phyloP scores from a whole-genome alignment of 2,329 filamentous ascomycete genomes.

The Trichophyton schoenleinii region DNA sequence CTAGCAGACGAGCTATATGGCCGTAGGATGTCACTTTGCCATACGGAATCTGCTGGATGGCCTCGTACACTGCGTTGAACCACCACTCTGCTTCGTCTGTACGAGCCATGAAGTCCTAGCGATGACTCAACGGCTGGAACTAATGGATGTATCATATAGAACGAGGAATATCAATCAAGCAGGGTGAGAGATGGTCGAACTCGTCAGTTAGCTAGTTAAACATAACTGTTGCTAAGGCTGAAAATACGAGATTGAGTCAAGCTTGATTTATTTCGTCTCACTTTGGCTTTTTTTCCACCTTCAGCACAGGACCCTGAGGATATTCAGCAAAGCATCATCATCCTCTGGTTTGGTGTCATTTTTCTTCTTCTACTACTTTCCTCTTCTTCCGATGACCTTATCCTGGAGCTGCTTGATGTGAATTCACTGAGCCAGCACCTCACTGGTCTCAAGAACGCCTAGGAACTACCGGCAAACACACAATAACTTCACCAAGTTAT shows the following conservation, averaged over 20 bases:
- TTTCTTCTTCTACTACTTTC: neutral
- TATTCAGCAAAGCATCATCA: neutral
- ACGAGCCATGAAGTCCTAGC: constrained; percentile 27
- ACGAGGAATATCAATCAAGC: too few relatives aligned
- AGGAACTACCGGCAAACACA: neutral
- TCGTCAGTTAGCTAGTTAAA: neutral
- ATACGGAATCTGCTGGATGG: constrained; percentile 70
- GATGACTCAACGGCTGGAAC: neutral
- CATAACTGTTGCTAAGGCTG: neutral
- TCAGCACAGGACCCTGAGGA: neutral
- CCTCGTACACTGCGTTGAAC: constrained; percentile 59
- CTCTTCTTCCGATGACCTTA: too few relatives aligned
- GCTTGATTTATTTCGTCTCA: neutral
- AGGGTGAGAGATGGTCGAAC: too few relatives aligned
- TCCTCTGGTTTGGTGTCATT: neutral
- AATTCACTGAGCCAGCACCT: neutral
- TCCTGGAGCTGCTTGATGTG: neutral
- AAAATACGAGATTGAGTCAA: neutral
- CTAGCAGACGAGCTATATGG: constrained; percentile 50
- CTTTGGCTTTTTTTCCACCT: neutral
- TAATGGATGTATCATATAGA: neutral
- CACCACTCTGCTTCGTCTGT: constrained; percentile 38
- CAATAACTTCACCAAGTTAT: neutral
- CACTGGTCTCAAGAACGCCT: neutral
- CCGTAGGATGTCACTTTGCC: constrained; percentile 83